Evolutionary conservation across 1,284 basidiomycete genomes (phyloP).

Genomic region (Cutaneotrichosporon mucoides): DNA sequence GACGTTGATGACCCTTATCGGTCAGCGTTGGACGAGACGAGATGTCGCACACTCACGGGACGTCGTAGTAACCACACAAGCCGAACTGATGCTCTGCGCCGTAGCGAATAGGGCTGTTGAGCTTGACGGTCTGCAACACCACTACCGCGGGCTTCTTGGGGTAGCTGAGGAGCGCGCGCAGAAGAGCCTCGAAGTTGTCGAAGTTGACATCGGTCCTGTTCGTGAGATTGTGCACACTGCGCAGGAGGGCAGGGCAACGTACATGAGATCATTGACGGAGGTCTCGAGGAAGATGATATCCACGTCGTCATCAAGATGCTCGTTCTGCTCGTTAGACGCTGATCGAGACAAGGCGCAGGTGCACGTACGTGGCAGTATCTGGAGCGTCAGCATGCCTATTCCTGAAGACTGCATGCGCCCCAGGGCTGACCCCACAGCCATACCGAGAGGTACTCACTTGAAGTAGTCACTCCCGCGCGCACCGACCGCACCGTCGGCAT

Average conservation of each 20-base stretch:
- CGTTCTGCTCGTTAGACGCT: background rate
- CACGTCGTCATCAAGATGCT: background rate
- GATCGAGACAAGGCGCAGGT: no score
- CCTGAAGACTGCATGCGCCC: no score
- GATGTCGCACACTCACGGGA: background rate
- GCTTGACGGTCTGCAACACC: conserved; percentile 1
- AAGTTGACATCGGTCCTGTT: background rate
- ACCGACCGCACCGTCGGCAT: background rate
- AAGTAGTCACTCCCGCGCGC: conserved; percentile 8
- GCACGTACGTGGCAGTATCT: conserved; percentile 4
- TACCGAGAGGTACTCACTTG: background rate
- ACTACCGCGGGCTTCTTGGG: conserved; percentile 2
- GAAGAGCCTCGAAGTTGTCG: conserved; percentile 4
- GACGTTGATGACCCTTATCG: conserved; percentile 1
- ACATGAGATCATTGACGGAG: conserved; percentile 5
- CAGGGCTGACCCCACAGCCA: no score
- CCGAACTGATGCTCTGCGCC: conserved; percentile 1
- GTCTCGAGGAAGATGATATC: conserved; percentile 4
- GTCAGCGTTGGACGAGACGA: no score
- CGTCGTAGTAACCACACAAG: conserved; percentile 1
- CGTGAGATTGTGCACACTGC: no score
- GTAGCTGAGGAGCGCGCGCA: conserved; percentile 1
- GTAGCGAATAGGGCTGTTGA: background rate
- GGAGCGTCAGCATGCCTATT: background rate
- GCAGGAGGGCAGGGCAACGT: background rate